Evolutionary conservation across 441 rosid species (phyloP).

Genomic region (Omphalea diandra): DNA sequence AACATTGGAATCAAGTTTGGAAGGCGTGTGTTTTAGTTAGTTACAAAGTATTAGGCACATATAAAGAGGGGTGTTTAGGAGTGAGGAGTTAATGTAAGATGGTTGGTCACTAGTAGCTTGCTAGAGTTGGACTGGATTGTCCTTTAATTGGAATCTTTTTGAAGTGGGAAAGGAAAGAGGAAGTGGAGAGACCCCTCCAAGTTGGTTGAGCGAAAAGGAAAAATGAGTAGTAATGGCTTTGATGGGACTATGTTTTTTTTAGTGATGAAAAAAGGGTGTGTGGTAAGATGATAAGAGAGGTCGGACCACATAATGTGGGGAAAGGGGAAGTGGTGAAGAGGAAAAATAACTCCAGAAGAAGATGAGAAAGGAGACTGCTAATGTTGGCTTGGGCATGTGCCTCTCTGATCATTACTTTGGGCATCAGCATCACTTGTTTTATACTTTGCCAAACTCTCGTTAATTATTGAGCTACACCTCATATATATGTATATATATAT

Average conservation of each 20-base stretch:
- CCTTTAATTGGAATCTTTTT: slow-evolving; percentile 44
- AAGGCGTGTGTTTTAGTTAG: no score
- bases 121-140: slow-evolving; percentile 22
- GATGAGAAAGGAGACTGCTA: slow-evolving; percentile 24
- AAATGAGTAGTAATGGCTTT: slow-evolving; percentile 23
- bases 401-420: slow-evolving; percentile 42
- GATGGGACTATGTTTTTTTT: slow-evolving; percentile 60
- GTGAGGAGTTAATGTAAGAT: no score
- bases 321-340: no score
- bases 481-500: slow-evolving; percentile 28
- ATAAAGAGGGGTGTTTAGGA: slow-evolving; percentile 13
- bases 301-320: slow-evolving; percentile 47
- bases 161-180: slow-evolving; percentile 28
- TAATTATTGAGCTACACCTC: slow-evolving; percentile 50
- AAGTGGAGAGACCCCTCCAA: slow-evolving; percentile 24
- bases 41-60: slow-evolving; percentile 12
- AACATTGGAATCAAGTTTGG: background rate
- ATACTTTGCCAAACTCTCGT: slow-evolving; percentile 29
- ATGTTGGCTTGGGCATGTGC: slow-evolving; percentile 53
- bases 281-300: slow-evolving; percentile 40
- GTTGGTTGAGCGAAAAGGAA: slow-evolving; percentile 26
- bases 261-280: slow-evolving; percentile 33
- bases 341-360: no score
- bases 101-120: slow-evolving; percentile 44
- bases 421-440: slow-evolving; percentile 46